Percentiles rank a stretch among this genome's conserved stretches.
Evolutionary conservation across 345 rosid genomes (phyloP).

Genomic region (Mercurialis annua): DNA sequence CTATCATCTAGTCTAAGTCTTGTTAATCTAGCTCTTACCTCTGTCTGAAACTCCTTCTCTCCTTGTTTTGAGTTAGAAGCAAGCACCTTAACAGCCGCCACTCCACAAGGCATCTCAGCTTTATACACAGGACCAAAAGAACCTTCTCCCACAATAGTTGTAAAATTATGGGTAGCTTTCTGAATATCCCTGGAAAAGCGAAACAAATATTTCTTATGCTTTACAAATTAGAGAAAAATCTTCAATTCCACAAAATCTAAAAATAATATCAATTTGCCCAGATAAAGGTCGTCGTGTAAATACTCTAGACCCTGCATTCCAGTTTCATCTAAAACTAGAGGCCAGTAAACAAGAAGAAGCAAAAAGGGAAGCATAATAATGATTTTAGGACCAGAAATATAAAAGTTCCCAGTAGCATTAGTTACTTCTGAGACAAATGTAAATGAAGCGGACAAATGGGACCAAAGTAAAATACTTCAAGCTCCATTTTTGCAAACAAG

Average conservation of each 20-base stretch:
- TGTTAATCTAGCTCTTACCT: constrained; percentile 42
- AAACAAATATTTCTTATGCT: not conserved
- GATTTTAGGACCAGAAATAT: not conserved
- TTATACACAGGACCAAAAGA: constrained; percentile 94
- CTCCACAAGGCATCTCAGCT: constrained; percentile 63
- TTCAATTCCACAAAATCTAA: not conserved
- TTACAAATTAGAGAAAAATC: not conserved
- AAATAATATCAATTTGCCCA: not conserved
- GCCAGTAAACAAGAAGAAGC: not conserved
- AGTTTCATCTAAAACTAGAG: not conserved
- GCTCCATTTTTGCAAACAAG: not conserved
- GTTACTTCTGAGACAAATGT: not conserved
- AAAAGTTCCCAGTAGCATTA: not conserved
- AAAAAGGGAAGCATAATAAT: not conserved
- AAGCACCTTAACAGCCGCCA: constrained; percentile 84
- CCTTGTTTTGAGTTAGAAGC: constrained; percentile 90
- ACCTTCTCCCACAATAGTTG: constrained; percentile 81
- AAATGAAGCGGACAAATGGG: not conserved
- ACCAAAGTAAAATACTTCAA: not conserved
- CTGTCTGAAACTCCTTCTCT: constrained; percentile 90
- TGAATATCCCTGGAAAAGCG: constrained; percentile 70
- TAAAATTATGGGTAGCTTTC: constrained; percentile 87
- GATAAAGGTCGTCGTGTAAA: not conserved
- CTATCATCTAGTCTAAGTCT: not conserved
- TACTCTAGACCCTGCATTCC: not conserved